Evolutionary conservation across 179 eudicot species (phyloP).

Genomic region (Nepenthes alata): DNA sequence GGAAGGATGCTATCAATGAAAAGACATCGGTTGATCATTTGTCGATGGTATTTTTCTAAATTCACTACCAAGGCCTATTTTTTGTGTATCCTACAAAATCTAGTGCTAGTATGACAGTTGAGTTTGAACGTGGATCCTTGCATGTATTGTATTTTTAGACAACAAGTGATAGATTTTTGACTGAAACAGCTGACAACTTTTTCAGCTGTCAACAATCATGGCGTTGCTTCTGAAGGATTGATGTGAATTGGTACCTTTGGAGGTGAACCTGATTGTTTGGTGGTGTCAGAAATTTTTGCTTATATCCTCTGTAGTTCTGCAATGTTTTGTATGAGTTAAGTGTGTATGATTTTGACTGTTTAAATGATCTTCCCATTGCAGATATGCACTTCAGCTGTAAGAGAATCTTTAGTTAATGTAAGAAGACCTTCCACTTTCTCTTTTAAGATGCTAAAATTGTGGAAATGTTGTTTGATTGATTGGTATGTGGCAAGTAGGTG

Average conservation of each 20-base stretch:
- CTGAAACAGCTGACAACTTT: constrained; percentile 8
- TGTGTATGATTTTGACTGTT: neutral
- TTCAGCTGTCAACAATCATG: constrained; percentile 8
- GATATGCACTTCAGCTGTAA: constrained; percentile 76
- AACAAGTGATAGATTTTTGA: neutral
- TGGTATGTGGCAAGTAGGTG: constrained; percentile 38
- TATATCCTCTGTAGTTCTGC: neutral
- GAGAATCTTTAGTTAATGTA: constrained; percentile 79
- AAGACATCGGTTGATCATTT: constrained; percentile 46
- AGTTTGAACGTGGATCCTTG: neutral
- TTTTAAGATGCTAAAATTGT: constrained; percentile 5
- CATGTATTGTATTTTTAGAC: constrained; percentile 1
- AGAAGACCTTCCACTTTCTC: constrained; percentile 22
- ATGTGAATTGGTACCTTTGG: constrained; percentile 5
- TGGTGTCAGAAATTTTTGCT: constrained; percentile 3
- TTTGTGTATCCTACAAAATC: neutral
- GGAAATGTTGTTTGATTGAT: constrained; percentile 7
- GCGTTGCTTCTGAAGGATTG: constrained; percentile 7
- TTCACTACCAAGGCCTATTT: constrained; percentile 3
- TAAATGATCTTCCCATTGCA: constrained; percentile 20
- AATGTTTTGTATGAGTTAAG: neutral
- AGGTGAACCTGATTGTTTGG: constrained; percentile 5
- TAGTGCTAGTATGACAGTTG: neutral
- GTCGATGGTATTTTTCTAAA: constrained; percentile 37
- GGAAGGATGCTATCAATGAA: constrained; percentile 34